A percentile compares a stretch with the other conserved stretches of the same genome.
phyloP scores from a whole-genome alignment of 768 basidiomycete genomes.

The Mycena kentingensis region DNA sequence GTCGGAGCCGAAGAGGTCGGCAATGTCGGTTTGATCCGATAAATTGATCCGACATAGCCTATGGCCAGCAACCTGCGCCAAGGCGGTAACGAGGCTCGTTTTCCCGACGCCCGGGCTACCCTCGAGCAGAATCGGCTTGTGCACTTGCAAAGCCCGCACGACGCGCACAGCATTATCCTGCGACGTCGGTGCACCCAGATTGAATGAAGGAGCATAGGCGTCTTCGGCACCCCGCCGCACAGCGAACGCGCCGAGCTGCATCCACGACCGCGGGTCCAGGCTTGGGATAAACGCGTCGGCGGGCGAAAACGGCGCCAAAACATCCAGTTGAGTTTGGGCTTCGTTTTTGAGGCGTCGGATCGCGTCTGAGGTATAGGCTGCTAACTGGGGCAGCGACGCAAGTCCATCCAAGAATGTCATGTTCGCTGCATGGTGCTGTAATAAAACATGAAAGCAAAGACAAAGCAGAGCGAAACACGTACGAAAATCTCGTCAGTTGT shows the following conservation, averaged over 20 bases:
- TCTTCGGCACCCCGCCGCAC: slow-evolving; percentile 59
- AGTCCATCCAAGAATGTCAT: slow-evolving; percentile 93
- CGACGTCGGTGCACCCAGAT: slow-evolving; percentile 87
- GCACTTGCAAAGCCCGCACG: slow-evolving; percentile 83
- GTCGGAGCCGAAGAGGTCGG: slow-evolving; percentile 95
- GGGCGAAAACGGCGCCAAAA: slow-evolving; percentile 52
- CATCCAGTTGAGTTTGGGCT: slow-evolving; percentile 54
- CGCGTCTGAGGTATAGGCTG: slow-evolving; percentile 60
- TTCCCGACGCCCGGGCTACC: slow-evolving; percentile 99
- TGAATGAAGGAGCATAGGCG: slow-evolving; percentile 54
- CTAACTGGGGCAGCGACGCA: slow-evolving; percentile 71
- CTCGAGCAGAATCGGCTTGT: slow-evolving; percentile 91
- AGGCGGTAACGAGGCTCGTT: slow-evolving; percentile 87
- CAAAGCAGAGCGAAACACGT: slow-evolving; percentile 30
- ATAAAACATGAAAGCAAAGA: slow-evolving; percentile 1
- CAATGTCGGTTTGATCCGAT: slow-evolving; percentile 96
- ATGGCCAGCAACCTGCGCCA: slow-evolving; percentile 80
- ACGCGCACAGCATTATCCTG: slow-evolving; percentile 86
- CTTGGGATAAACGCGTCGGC: slow-evolving; percentile 30
- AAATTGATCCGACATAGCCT: slow-evolving; percentile 90
- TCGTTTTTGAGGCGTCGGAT: slow-evolving; percentile 64
- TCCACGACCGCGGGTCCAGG: slow-evolving; percentile 36
- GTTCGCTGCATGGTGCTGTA: slow-evolving; percentile 86
- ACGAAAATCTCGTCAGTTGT: slow-evolving; percentile 66
- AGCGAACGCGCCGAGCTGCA: slow-evolving; percentile 75